Evolutionary conservation across 805 yeast species (phyloP).

Genomic region (Yamadazyma takamatsuzukensis): DNA sequence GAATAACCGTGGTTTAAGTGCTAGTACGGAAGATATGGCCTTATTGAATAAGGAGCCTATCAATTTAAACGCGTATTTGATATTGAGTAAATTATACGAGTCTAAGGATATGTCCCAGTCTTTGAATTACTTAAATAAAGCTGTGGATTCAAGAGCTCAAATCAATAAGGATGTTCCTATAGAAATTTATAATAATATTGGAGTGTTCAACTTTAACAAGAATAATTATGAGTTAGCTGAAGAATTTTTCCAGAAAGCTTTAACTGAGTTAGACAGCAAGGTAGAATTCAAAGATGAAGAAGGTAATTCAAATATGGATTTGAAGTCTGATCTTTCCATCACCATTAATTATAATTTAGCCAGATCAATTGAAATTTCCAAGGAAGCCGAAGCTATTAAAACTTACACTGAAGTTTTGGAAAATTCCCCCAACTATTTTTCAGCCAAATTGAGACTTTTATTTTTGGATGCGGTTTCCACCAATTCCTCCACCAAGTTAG

Average conservation of each 20-base stretch:
- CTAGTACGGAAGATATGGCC: slow-evolving; percentile 16
- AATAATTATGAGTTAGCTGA: slow-evolving; percentile 58
- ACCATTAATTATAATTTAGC: slow-evolving; percentile 65
- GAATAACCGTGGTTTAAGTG: slow-evolving; percentile 40
- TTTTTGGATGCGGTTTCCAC: slow-evolving; percentile 54
- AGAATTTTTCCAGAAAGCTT: slow-evolving; percentile 50
- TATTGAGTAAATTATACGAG: slow-evolving; percentile 70
- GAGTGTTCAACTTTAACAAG: slow-evolving; percentile 71
- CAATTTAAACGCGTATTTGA: slow-evolving; percentile 59
- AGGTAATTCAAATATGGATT: slow-evolving; percentile 26
- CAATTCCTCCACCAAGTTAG: slow-evolving; percentile 30
- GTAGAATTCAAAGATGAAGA: slow-evolving; percentile 37
- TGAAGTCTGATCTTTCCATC: slow-evolving; percentile 26
- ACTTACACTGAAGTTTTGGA: slow-evolving; percentile 56
- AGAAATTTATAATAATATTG: slow-evolving; percentile 76
- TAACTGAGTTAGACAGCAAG: slow-evolving; percentile 26
- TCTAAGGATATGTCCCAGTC: slow-evolving; percentile 63
- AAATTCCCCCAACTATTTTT: slow-evolving; percentile 63
- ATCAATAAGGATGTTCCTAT: slow-evolving; percentile 46
- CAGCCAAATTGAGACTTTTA: slow-evolving; percentile 70
- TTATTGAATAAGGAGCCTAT: slow-evolving; percentile 49
- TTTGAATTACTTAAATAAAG: slow-evolving; percentile 56
- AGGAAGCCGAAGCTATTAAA: slow-evolving; percentile 35
- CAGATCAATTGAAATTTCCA: slow-evolving; percentile 57
- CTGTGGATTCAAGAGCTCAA: slow-evolving; percentile 48